These are phyloP conservation scores for Durusdinium trenchii DNA, from an alignment of 73 alveolate species.

Conservation along the genomic window DNA sequence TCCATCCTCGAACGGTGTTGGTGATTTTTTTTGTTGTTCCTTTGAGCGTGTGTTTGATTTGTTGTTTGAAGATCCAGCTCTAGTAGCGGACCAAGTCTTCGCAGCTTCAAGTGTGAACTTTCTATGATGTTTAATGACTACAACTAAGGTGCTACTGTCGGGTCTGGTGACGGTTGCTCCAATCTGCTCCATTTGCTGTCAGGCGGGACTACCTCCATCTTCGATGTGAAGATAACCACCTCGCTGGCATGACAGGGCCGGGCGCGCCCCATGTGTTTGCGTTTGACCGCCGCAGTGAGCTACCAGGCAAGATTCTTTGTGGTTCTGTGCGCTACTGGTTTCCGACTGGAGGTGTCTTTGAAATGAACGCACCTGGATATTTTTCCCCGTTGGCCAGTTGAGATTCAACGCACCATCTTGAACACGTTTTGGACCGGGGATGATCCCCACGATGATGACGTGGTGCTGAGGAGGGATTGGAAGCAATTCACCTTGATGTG, in stretches of 20 bases:
- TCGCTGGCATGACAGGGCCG: background rate
- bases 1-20: too few species aligned
- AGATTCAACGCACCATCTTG: background rate
- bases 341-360: background rate
- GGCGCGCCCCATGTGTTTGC: constrained; percentile 6
- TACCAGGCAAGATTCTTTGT: background rate
- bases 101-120: too few species aligned
- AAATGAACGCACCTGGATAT: background rate
- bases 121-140: too few species aligned
- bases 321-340: background rate
- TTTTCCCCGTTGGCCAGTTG: background rate
- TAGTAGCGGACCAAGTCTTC: too few species aligned
- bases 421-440: background rate
- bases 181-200: too few species aligned
- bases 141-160: too few species aligned
- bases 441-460: background rate
- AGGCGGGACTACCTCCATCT: background rate
- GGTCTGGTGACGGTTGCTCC: too few species aligned
- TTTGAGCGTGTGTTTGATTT: too few species aligned
- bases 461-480: background rate
- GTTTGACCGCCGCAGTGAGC: background rate
- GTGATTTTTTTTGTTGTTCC: too few species aligned
- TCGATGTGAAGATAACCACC: background rate
- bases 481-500: too few species aligned
- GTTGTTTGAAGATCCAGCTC: too few species aligned